Evolutionary conservation across 179 eudicot species (phyloP), one percentile per base, ranked within the genome.

Genomic region (Sideroxylon spinosum): DNA sequence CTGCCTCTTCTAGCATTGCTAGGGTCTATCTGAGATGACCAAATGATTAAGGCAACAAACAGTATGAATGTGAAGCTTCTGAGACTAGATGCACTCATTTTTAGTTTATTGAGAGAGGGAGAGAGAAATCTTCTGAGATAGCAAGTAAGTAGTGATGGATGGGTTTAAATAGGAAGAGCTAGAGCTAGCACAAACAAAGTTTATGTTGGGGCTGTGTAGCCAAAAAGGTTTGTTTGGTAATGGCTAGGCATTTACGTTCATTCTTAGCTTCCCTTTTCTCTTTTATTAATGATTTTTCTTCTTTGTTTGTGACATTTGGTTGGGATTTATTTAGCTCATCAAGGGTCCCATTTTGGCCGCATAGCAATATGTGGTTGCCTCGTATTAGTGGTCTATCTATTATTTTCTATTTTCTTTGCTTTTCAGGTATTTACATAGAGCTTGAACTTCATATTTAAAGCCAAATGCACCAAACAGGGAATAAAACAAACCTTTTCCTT

Each of bases 1-100:
- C 86, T 79, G 68, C 88, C 88, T 86, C 86, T 80, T 84, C 93
- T 84, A 1, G 96, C 96, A 87, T 78, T 81, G 80, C 95, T 86
- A 66, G 59, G 56, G 59, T 87, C 82, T 37, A 88, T 71, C 32
- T 80, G 79, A 14, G 86, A 82, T 61, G 78, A 85, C 86, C 89
- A 87, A 74, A 88, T 80, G 61, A 90, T 84, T 61, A 84, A 37
- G 37, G 84, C 76, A 65, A 86, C 75, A 53, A 90, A 78, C 65
- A 91, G 81, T 78, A 82, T 74, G 63, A 76, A 82, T 86, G 89
- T 79, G 72, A 84, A 74, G 57, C 87, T 88, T 83, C 76, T 88
- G 32, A 86, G 55, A 76, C 79, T 52, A 62, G 81, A 76, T 64
- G 56, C 74, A 26, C 53, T 57, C 86, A 81, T 83, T 26, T 76